A percentile compares a stretch with the other conserved stretches of the same genome.
Evolutionary conservation across 129 eudicot species (phyloP).

Genomic region (Logfia minima): DNA sequence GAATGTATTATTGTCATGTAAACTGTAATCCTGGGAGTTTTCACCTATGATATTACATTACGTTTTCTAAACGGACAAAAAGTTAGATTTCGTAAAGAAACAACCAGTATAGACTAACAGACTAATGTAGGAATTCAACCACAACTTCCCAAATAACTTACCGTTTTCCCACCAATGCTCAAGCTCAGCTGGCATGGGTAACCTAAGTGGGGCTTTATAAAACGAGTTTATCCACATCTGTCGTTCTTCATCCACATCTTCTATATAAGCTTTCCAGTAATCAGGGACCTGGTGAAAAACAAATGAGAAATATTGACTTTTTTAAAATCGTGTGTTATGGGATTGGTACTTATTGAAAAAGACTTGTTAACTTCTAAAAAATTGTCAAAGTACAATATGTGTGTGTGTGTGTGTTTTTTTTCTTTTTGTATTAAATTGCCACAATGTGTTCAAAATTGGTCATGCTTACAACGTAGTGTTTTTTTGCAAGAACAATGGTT

Average conservation of each 20-base stretch:
- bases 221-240: conserved; percentile 96
- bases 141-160: conserved; percentile 8
- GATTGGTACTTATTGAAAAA: not conserved
- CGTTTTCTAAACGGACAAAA: conserved; percentile 3
- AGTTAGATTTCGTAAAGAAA: not conserved
- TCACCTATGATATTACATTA: not conserved
- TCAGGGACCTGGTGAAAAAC: conserved; percentile 73
- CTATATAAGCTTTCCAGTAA: conserved; percentile 84
- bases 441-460: not conserved
- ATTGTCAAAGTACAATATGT: not conserved
- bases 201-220: conserved; percentile 79
- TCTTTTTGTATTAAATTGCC: not conserved
- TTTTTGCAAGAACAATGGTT: not conserved
- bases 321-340: not conserved
- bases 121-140: not conserved
- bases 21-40: not conserved
- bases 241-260: conserved; percentile 89
- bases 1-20: not conserved
- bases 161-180: conserved; percentile 91
- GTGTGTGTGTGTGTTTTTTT: too few species aligned
- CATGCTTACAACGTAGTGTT: too few species aligned
- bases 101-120: not conserved
- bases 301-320: conserved; percentile 5
- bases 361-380: conserved; percentile 56
- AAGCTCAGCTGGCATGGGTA: conserved; percentile 97